Evolutionary conservation across 2,329 filamentous ascomycete species (phyloP).

Genomic region (Aspergillus pseudonomiae): DNA sequence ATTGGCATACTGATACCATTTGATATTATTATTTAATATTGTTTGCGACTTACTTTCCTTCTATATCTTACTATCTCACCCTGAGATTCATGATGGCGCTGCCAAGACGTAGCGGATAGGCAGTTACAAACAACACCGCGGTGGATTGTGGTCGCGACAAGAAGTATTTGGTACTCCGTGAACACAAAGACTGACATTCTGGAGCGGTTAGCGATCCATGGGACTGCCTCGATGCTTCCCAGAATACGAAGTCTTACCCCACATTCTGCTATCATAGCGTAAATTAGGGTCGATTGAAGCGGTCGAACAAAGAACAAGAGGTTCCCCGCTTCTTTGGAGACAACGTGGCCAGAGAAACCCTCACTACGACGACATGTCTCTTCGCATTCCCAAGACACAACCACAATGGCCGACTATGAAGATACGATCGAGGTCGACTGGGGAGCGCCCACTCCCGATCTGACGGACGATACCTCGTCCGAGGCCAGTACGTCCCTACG

Average conservation of each 20-base stretch:
- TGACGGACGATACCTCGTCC: not conserved
- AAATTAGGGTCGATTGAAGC: not conserved
- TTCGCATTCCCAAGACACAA: not conserved
- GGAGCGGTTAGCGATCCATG: not conserved
- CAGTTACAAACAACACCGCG: not conserved
- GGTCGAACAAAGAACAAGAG: not conserved
- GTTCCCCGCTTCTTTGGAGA: not conserved
- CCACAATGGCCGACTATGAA: not conserved
- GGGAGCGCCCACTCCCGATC: slow-evolving; percentile 3
- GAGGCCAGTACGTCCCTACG: slow-evolving; percentile 15
- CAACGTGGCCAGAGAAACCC: not conserved
- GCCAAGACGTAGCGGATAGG: not conserved
- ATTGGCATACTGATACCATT: not conserved
- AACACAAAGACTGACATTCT: not conserved
- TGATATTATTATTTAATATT: not conserved
- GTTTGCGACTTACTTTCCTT: not conserved
- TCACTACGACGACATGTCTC: not conserved
- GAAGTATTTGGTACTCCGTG: too few relatives aligned
- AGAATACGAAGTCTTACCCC: not conserved
- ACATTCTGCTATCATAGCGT: not conserved
- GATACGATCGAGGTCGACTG: slow-evolving; percentile 8
- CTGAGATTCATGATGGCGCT: not conserved
- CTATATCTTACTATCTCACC: not conserved
- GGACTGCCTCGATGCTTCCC: not conserved
- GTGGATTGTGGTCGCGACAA: not conserved